These are phyloP conservation scores for Spongospora subterranea DNA, from an alignment of 208 protist species.

Conservation along the genomic window DNA sequence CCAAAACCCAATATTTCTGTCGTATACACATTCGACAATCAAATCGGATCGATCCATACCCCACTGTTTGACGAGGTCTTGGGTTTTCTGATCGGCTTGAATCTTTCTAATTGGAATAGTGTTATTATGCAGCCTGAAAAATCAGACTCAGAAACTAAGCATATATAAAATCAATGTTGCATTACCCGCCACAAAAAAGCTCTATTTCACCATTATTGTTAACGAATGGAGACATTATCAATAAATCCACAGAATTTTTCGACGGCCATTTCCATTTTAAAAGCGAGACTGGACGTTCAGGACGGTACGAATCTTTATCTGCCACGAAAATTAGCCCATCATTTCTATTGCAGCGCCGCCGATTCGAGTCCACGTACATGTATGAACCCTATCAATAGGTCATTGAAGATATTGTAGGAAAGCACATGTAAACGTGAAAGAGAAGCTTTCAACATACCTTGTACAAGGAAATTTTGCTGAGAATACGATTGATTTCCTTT, in stretches of 20 bases:
- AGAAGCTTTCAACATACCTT: not conserved
- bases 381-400: not conserved
- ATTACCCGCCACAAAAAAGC: constrained; percentile 52
- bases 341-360: constrained; percentile 8
- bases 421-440: not conserved
- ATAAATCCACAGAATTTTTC: constrained; percentile 32
- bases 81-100: not conserved
- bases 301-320: not conserved
- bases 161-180: not conserved
- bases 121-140: not conserved
- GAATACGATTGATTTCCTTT: constrained; percentile 23
- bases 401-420: not conserved
- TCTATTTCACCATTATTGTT: constrained; percentile 21
- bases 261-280: constrained; percentile 40
- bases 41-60: not conserved
- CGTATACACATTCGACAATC: constrained; percentile 33
- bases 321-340: constrained; percentile 46
- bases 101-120: not conserved
- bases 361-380: not conserved
- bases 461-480: not conserved
- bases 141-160: not conserved
- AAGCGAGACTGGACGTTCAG: not conserved
- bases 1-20: not conserved
- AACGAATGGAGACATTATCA: not conserved
- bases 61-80: not conserved